These are phyloP conservation scores for Globisporangium recalcitrans DNA, from an alignment of 352 stramenopile species.

Conservation along the genomic window DNA sequence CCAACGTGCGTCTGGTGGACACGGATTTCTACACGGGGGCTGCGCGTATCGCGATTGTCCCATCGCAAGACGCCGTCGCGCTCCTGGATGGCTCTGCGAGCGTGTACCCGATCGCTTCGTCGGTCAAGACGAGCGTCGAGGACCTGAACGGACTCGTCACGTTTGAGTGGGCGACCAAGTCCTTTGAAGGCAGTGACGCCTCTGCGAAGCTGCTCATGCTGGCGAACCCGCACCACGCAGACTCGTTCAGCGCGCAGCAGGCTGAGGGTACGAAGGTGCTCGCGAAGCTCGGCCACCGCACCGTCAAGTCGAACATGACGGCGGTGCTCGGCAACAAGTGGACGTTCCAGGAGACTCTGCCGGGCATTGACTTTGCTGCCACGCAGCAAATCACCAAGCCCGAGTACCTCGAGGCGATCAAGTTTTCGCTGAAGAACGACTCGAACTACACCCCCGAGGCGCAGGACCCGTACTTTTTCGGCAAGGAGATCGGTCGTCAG, in stretches of 20 bases:
- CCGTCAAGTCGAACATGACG: constrained; percentile 80
- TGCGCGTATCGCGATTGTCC: constrained; percentile 55
- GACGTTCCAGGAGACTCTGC: constrained; percentile 54
- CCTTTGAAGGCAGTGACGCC: constrained; percentile 18
- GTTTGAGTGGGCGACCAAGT: constrained; percentile 59
- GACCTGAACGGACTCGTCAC: constrained; percentile 29
- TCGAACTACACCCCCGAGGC: constrained; percentile 61
- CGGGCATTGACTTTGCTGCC: constrained; percentile 43
- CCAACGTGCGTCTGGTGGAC: constrained; percentile 64
- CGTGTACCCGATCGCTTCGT: constrained; percentile 48
- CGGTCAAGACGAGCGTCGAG: constrained; percentile 35
- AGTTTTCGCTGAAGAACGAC: constrained; percentile 51
- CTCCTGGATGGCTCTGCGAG: constrained; percentile 44
- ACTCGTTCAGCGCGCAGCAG: constrained; percentile 30
- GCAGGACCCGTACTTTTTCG: constrained; percentile 81
- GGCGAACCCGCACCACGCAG: constrained; percentile 67
- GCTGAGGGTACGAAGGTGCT: constrained; percentile 38
- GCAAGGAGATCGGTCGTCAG: constrained; percentile 81
- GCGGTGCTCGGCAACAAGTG: constrained; percentile 58
- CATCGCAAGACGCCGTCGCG: constrained; percentile 21
- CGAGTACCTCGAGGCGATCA: constrained; percentile 41
- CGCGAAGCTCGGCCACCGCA: constrained; percentile 49
- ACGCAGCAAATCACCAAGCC: constrained; percentile 26
- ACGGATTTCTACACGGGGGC: constrained; percentile 57
- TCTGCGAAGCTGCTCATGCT: constrained; percentile 55